Evolutionary conservation across 179 eudicot species (phyloP).

Genomic region (Silene noctiflora): DNA sequence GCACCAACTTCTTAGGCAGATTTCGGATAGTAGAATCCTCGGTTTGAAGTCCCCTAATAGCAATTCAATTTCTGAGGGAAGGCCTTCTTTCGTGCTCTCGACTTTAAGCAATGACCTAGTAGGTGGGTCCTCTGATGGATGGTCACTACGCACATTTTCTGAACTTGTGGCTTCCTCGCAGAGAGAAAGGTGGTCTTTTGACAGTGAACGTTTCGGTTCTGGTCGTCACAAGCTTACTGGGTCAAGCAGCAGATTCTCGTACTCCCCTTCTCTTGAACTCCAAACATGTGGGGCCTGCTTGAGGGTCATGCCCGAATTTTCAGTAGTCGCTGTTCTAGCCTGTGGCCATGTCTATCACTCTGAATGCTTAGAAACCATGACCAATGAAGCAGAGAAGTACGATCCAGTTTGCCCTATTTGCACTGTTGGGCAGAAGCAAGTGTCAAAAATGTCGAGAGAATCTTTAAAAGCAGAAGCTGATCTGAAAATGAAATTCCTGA

Average conservation of each 20-base stretch:
- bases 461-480: slow-evolving; percentile 57
- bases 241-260: slow-evolving; percentile 50
- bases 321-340: slow-evolving; percentile 58
- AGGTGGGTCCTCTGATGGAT: slow-evolving; percentile 58
- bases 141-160: slow-evolving; percentile 56
- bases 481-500: slow-evolving; percentile 47
- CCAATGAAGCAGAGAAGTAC: slow-evolving; percentile 64
- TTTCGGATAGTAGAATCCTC: slow-evolving; percentile 49
- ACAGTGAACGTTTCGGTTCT: slow-evolving; percentile 46
- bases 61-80: slow-evolving; percentile 45
- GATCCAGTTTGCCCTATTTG: slow-evolving; percentile 80
- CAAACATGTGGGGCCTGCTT: slow-evolving; percentile 77
- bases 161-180: slow-evolving; percentile 57
- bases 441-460: slow-evolving; percentile 55
- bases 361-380: slow-evolving; percentile 76
- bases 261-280: slow-evolving; percentile 50
- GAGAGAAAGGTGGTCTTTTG: slow-evolving; percentile 59
- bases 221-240: slow-evolving; percentile 44
- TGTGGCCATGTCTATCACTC: slow-evolving; percentile 79
- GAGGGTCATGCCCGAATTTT: slow-evolving; percentile 61
- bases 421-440: slow-evolving; percentile 69
- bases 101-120: slow-evolving; percentile 41
- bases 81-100: slow-evolving; percentile 48
- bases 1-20: slow-evolving; percentile 50
- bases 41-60: slow-evolving; percentile 50